Conservation (phyloP, 2,329 filamentous ascomycete genomes). For the Penicillium sp. region DNA sequence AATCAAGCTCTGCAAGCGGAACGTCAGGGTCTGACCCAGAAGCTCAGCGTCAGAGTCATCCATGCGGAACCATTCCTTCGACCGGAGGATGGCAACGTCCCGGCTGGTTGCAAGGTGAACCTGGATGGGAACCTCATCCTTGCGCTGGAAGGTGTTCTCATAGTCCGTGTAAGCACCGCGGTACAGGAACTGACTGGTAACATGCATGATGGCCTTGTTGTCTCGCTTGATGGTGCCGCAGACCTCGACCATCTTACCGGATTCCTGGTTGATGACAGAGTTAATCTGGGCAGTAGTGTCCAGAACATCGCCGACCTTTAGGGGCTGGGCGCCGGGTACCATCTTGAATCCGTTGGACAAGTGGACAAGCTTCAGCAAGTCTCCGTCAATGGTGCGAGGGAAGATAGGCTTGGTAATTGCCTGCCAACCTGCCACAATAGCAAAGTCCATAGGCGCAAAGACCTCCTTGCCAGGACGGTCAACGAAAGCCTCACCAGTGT, state of each 20-base stretch:
- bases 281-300: conserved; percentile 95
- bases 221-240: conserved; percentile 90
- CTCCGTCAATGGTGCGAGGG: conserved; percentile 91
- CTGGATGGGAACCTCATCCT: conserved; percentile 92
- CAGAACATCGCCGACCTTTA: conserved; percentile 93
- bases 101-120: conserved; percentile 81
- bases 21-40: conserved; percentile 87
- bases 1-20: conserved; percentile 88
- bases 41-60: conserved; percentile 83
- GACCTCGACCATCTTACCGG: conserved; percentile 99
- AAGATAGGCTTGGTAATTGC: conserved; percentile 99
- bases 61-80: conserved; percentile 96
- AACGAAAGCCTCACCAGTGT: conserved; percentile 95
- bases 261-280: conserved; percentile 95
- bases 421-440: conserved; percentile 98
- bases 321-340: conserved; percentile 88
- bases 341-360: conserved; percentile 97
- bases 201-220: conserved; percentile 88
- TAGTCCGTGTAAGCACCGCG: conserved; percentile 88
- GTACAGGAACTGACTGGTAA: conserved; percentile 97
- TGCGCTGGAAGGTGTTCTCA: conserved; percentile 98
- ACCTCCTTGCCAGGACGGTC: conserved; percentile 92
- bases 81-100: conserved; percentile 89
- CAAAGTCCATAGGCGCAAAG: conserved; percentile 97
- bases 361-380: conserved; percentile 93